Conservation (phyloP, 2,329 filamentous ascomycete genomes). For the Grosmannia penicillata region DNA sequence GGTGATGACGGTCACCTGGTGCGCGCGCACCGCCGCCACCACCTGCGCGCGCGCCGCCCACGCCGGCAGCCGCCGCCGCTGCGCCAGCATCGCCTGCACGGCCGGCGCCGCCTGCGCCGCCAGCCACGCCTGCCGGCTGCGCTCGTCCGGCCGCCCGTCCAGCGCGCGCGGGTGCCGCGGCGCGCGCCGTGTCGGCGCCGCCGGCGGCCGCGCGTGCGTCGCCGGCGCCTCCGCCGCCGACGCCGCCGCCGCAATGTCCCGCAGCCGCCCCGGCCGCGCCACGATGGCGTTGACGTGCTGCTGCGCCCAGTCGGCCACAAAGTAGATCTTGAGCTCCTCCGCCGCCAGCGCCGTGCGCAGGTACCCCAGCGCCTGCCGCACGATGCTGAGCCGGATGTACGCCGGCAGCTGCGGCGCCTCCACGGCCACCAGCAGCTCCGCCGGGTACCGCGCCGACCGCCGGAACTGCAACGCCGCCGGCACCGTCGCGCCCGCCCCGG, state of each 20-base stretch:
- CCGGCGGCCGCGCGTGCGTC: conserved; percentile 6
- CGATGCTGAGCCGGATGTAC: conserved; percentile 82
- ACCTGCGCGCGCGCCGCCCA: conserved; percentile 73
- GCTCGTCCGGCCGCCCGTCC: conserved; percentile 43
- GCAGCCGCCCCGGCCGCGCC: conserved; percentile 66
- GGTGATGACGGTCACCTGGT: conserved; percentile 91
- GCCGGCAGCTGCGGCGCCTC: conserved; percentile 56
- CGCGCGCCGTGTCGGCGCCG: background rate
- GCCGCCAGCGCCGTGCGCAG: conserved; percentile 57
- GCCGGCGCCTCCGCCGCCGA: conserved; percentile 45
- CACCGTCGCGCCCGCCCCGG: conserved; percentile 30
- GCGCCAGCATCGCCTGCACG: conserved; percentile 60
- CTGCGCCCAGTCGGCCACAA: conserved; percentile 83
- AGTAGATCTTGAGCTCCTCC: conserved; percentile 80
- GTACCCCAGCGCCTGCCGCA: conserved; percentile 60
- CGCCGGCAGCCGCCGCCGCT: conserved; percentile 64
- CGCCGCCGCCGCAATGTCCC: conserved; percentile 69
- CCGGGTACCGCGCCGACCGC: conserved; percentile 61
- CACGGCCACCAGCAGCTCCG: conserved; percentile 53
- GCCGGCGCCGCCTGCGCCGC: conserved; percentile 47
- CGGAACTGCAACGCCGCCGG: conserved; percentile 47
- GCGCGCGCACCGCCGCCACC: conserved; percentile 55
- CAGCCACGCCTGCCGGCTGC: conserved; percentile 55
- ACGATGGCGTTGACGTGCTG: conserved; percentile 70
- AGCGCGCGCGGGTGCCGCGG: conserved; percentile 42